Conservation (phyloP, 805 yeast species). For the Pichia ethanolica region DNA sequence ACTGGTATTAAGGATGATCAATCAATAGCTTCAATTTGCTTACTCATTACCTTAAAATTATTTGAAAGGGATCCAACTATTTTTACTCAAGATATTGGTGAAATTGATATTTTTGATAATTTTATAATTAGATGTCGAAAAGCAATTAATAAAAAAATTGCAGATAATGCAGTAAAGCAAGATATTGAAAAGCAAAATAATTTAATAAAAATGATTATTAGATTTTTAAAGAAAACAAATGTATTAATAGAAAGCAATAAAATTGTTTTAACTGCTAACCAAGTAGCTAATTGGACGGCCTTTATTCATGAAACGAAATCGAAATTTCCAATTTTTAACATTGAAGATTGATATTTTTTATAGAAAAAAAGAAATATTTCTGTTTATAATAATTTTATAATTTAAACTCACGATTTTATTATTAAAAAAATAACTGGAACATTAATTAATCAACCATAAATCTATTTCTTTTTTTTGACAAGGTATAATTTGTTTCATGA, state of each 20-base stretch:
- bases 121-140: conserved; percentile 34
- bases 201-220: conserved; percentile 24
- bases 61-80: conserved; percentile 26
- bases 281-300: conserved; percentile 17
- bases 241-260: conserved; percentile 14
- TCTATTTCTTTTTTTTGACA: too few relatives aligned
- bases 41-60: conserved; percentile 36
- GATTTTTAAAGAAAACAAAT: conserved; percentile 24
- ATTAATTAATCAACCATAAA: too few relatives aligned
- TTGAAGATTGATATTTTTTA: conserved; percentile 12
- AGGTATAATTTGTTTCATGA: not conserved
- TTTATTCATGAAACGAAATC: conserved; percentile 14
- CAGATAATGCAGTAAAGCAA: conserved; percentile 60
- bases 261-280: conserved; percentile 17
- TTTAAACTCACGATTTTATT: too few relatives aligned
- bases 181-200: conserved; percentile 54
- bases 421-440: too few relatives aligned
- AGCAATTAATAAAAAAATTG: conserved; percentile 40
- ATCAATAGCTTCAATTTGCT: conserved; percentile 47
- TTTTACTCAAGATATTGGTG: conserved; percentile 13
- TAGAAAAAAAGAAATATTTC: too few relatives aligned
- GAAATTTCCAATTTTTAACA: conserved; percentile 19
- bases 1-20: conserved; percentile 55
- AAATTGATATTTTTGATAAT: conserved; percentile 12
- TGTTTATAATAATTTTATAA: too few relatives aligned